Evolutionary conservation across 441 rosid species (phyloP), one percentile per base, ranked within the genome.

Genomic region (Corymbia citriodora): DNA sequence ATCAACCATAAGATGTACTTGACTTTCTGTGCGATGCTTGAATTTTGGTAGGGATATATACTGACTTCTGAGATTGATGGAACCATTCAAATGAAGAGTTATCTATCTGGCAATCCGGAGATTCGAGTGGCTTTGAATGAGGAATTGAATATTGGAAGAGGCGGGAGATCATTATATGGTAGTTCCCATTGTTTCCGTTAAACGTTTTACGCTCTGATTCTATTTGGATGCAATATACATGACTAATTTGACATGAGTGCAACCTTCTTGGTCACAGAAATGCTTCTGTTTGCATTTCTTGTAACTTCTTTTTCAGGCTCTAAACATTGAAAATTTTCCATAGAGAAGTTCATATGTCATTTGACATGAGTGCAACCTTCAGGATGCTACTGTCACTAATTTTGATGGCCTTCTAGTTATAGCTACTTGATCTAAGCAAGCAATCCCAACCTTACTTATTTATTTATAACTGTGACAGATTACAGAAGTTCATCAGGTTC

Each of bases 71-170:
- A 98, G 93, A 97, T 98, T 89, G 99, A 98, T 93, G 99, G 99
- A 88, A 98, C 99, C 91, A 98, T 98, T 92, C 99, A 98, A 96
- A 97, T 97, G 99, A 98, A 98, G 95, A 98, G 99, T 91, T 98
- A 97, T 93, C 98, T 98, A 87, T 91, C 96, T 88, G 99, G 99
- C 79, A 98, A 96, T 93, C 99, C 99, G 8, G 99, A 98, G 97
- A 98, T 98, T 87, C 96, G 98, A 54, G 91, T 98, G 91, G 99
- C 99, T 90, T 97, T 98, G 91, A 98, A 96, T 88, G 99, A 98
- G 63, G 99, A 98, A 90, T 92, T 98, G 94, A 90, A 92, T 94
- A 97, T 98, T 50, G 99, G 99, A 95, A 95, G 96, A 92, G 97
- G 95, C 63, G 96, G 98, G 74, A 93, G 96, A 96, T 94, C 99